Evolutionary conservation across 2,329 filamentous ascomycete species (phyloP).

Genomic region (Aphanoascus verrucosus): DNA sequence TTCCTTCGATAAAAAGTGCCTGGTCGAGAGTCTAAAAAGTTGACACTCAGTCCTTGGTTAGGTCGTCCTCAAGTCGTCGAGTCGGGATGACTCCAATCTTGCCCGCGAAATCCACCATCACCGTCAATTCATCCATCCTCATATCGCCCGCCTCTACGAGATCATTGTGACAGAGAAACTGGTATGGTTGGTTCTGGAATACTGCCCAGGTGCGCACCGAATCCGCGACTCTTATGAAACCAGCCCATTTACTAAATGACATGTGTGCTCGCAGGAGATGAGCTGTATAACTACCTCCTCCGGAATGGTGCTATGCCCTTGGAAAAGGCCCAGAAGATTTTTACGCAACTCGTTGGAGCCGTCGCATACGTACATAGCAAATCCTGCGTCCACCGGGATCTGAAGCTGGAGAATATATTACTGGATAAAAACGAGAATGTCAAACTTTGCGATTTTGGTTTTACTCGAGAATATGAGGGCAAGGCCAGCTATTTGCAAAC

Average conservation of each 20-base stretch:
- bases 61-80: slow-evolving; percentile 97
- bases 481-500: slow-evolving; percentile 91
- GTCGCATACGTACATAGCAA: slow-evolving; percentile 92
- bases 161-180: slow-evolving; percentile 91
- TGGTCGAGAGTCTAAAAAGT: background rate
- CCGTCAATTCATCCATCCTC: slow-evolving; percentile 91
- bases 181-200: slow-evolving; percentile 95
- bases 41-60: slow-evolving; percentile 30
- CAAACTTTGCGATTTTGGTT: slow-evolving; percentile 95
- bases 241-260: slow-evolving; percentile 6
- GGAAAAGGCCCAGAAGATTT: slow-evolving; percentile 86
- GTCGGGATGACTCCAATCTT: slow-evolving; percentile 89
- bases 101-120: slow-evolving; percentile 98
- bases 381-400: slow-evolving; percentile 88
- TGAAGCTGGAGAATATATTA: slow-evolving; percentile 93
- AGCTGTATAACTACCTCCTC: slow-evolving; percentile 92
- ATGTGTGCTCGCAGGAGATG: slow-evolving; percentile 63
- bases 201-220: slow-evolving; percentile 63
- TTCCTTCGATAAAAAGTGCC: background rate
- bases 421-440: slow-evolving; percentile 96
- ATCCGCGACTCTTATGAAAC: slow-evolving; percentile 6
- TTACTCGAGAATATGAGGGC: slow-evolving; percentile 93
- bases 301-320: slow-evolving; percentile 72
- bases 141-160: slow-evolving; percentile 93
- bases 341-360: slow-evolving; percentile 87